Base-by-base conservation (phyloP, 768 basidiomycete species). In the Suillus subluteus region DNA sequence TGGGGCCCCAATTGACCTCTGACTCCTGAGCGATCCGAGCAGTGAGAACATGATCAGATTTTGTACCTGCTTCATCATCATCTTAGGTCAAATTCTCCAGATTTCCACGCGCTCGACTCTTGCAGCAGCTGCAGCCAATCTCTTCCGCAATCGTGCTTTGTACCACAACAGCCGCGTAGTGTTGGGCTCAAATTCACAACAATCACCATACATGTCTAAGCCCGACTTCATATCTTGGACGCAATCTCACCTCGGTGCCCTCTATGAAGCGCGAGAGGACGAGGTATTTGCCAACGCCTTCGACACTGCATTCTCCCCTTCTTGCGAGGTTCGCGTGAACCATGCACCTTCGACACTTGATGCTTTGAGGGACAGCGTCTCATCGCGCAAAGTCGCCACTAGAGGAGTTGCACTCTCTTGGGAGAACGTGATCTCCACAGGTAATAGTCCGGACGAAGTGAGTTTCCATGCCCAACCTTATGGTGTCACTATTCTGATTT, bases 271-370 rank as follows among this genome's bases (percentile, higher is more conserved):
- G 26, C 13, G 63, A 12, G 58, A 70, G 6, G 70, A 71, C 3
- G 58, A 32, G 26, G 58, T 50, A 2, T 65, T 73, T 62, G 62
- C 68, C 6, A 63, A 65, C 0, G 48, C 71, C 21, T 76, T 82
- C 63, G 73, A 77, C 21, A 64, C 63, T 30, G 56, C 69, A 11
- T 83, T 84, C 68, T 69, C 82, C 26, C 67, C 76, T 1, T 43
- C 69, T 2, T 77, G 77, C 59, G 74, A 81, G 44, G 71, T 82
- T n/a, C 69, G 75, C 16, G 38, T 72, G 46, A 79, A 83, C 65
- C 79, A 82, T 63, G 71, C 38, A 4, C 46, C 66, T 0, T 65
- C 64, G 3, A 56, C 69, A 9, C 63, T 76, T 21, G 73, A 78
- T 16, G 63, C 73, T 15, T 73, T 82, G 55, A 71, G 67, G 61